Percentiles rank a stretch among this genome's conserved stretches.
phyloP scores from a whole-genome alignment of 2,329 filamentous ascomycete species.

The Aureobasidium musti region DNA sequence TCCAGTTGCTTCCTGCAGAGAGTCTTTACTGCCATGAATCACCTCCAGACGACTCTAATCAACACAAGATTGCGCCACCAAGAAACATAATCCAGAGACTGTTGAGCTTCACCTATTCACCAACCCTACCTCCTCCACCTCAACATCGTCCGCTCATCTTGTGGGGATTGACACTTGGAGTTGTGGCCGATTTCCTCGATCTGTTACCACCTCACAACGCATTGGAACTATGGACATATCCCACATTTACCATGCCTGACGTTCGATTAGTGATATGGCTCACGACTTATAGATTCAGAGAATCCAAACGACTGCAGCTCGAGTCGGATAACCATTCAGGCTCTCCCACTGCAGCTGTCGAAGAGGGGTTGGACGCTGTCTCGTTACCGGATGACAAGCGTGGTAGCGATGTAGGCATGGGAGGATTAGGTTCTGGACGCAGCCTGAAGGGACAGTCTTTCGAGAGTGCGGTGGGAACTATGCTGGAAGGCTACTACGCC shows the following conservation, averaged over 20 bases:
- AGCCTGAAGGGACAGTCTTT: conserved; percentile 37
- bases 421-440: conserved; percentile 28
- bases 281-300: conserved; percentile 60
- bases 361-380: conserved; percentile 37
- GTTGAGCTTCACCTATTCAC: not conserved
- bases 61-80: conserved; percentile 5
- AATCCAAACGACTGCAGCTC: conserved; percentile 47
- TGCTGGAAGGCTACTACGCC: conserved; percentile 58
- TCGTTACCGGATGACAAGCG: conserved; percentile 32
- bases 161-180: conserved; percentile 68
- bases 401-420: conserved; percentile 21
- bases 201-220: conserved; percentile 65
- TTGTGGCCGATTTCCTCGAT: conserved; percentile 68
- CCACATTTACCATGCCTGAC: conserved; percentile 66
- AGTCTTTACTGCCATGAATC: conserved; percentile 57
- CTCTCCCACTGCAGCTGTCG: conserved; percentile 31
- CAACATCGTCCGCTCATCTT: conserved; percentile 57
- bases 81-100: conserved; percentile 10
- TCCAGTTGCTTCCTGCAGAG: conserved; percentile 63
- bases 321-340: conserved; percentile 26
- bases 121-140: conserved; percentile 36
- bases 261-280: conserved; percentile 61
- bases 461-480: conserved; percentile 49
- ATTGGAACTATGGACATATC: conserved; percentile 65
- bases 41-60: conserved; percentile 34